Base-by-base conservation (phyloP, 1,139 yeast genomes). In the Hyphopichia fennica region DNA sequence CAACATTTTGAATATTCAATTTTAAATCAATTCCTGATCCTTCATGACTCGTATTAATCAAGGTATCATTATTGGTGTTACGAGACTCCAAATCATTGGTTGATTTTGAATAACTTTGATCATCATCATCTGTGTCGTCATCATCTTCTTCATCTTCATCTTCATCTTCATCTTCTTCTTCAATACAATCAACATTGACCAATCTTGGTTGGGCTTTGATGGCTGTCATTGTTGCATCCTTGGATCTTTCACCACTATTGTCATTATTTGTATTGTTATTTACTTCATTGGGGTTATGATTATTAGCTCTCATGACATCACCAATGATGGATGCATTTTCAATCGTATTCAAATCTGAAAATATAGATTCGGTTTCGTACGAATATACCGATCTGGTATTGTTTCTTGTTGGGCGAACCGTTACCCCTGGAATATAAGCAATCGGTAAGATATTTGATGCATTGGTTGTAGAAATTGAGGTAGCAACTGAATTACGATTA, bases 361-460 rank as follows among this genome's bases (percentile, higher is more conserved):
- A 75, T 32, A 76, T 68, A 37, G 81, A 75, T 40, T 77, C 82
- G 27, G 72, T 60, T 41, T 74, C 79, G 49, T 67, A 72, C 17
- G 81, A 75, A 53, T 74, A 77, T 18, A 77, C 67, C 34, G 75
- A 67, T 38, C 73, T 56, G 52, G 81, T 67, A 52, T 73, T 62
- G 63, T 77, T 62, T 52, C 69, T 63, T 35, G 78, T 65, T 31
- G 79, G 79, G 22, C 84, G 69, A n/a, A 82, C 82, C 1, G 89
- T 85, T 32, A 89, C 96, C 32, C 97, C 97, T 0, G 97, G 97
- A 46, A 90, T 88, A 60, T 90, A 90, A 2, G 96, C 96, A 49
- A 90, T 85, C n/a, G 96, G 96, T 47, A 90, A 77, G 47, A 91
- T 83, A 61, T 91, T 90, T 8, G 95, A 86, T 4, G 95, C 95